Evolutionary conservation across 1,284 basidiomycete species (phyloP).

Genomic region (Trametes sp.): DNA sequence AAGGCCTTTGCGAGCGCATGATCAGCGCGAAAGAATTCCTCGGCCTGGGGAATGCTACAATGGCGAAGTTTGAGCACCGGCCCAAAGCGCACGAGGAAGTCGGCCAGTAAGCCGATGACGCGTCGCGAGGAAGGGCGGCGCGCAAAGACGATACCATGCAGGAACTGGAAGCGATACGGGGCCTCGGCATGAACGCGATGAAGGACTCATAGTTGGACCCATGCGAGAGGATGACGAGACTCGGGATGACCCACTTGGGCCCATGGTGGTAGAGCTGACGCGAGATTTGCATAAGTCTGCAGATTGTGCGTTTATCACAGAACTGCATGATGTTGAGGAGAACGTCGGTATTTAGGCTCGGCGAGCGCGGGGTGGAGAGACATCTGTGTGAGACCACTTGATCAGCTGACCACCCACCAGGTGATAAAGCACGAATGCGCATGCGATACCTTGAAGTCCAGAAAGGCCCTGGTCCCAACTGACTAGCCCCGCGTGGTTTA

Average conservation of each 20-base stretch:
- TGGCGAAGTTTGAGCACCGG: too few relatives aligned
- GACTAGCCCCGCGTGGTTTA: too few relatives aligned
- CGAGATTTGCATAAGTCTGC: background rate
- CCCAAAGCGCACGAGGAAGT: background rate
- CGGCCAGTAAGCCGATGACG: background rate
- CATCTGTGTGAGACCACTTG: too few relatives aligned
- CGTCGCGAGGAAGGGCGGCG: too few relatives aligned
- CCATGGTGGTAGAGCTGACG: background rate
- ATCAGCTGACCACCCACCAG: too few relatives aligned
- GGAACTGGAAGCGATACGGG: background rate
- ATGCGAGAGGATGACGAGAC: background rate
- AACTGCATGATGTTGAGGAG: background rate
- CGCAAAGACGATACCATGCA: background rate
- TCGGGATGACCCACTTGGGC: background rate
- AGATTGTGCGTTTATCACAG: background rate
- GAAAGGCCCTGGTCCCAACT: too few relatives aligned
- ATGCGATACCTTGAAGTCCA: too few relatives aligned
- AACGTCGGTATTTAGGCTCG: background rate
- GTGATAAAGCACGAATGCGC: too few relatives aligned
- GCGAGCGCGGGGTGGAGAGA: too few relatives aligned
- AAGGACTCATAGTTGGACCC: background rate
- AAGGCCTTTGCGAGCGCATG: too few relatives aligned
- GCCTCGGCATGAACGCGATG: background rate
- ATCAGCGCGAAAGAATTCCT: too few relatives aligned
- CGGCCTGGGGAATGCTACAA: too few relatives aligned